Base-by-base conservation (phyloP, 1,284 basidiomycete species). In the Cryptococcus neoformans region DNA sequence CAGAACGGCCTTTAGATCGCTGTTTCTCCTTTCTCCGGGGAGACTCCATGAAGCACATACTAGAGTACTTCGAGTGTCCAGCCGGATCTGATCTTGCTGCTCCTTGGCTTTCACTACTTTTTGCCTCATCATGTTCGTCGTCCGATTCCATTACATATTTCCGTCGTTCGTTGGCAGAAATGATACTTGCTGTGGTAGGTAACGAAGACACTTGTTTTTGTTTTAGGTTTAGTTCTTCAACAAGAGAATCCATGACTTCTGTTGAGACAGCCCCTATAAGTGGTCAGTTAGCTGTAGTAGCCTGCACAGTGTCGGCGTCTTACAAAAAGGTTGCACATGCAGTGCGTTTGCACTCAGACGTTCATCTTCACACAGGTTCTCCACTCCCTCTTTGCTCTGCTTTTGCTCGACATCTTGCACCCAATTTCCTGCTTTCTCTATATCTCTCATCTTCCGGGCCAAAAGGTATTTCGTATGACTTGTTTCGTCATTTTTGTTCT, bases 181-280 rank as follows among this genome's bases (percentile, higher is more conserved):
- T 62, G 14, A 62, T 57, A 11, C 48, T 35, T 9, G 59, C 60
- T 7, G 63, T 57, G 10, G 52, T 47, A 11, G 61, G 63, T 28
- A 58, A 45, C 34, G 47, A 49, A 28, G 46, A 39, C n/a, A 16
- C 7, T 2, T 49, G 38, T 10, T 44, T 36, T 2, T 16, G 47
- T 16, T 40, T n/a, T 11, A 56, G 51, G 21, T 52, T 48, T n/a
- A 47, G 49, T 34, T 55, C 53, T 39, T 59, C 49, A 6, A 62
- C 57, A 7, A 64, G 37, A 1, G 63, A 59, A 45, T 64, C 60
- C 14, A 62, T 59, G 28, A 60, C 51, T 12, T 54, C 56, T 10
- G 58, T 53, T 3, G 60, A 64, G 12, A 58, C 55, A 35, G 53
- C 46, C 55, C 55, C 59, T 63, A 35, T 21, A 21, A 21, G 21